Conservation (phyloP, 2,329 filamentous ascomycete species). For the Lachnellula subtilissima region DNA sequence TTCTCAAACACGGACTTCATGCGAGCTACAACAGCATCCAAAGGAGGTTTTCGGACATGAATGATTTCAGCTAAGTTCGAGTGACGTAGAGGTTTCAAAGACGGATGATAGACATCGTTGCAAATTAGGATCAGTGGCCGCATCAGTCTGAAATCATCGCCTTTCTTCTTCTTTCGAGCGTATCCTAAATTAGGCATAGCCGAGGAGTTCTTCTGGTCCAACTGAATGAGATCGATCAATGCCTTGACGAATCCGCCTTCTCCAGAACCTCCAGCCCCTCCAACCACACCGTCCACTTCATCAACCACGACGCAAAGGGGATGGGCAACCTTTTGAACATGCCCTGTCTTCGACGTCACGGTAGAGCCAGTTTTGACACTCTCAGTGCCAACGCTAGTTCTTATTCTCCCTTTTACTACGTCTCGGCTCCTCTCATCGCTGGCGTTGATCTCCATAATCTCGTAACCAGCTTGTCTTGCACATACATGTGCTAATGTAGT, state of each 20-base stretch:
- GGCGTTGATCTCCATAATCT: conserved; percentile 95
- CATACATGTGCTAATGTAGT: conserved; percentile 96
- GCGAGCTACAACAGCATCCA: conserved; percentile 79
- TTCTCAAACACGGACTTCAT: conserved; percentile 81
- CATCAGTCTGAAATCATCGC: conserved; percentile 81
- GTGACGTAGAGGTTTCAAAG: conserved; percentile 79
- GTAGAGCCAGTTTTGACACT: conserved; percentile 71
- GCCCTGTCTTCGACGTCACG: conserved; percentile 48
- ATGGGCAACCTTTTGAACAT: conserved; percentile 65
- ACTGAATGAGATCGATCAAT: conserved; percentile 79
- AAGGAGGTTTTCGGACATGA: conserved; percentile 80
- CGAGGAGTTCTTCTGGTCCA: conserved; percentile 74
- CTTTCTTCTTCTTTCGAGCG: conserved; percentile 55
- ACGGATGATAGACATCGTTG: conserved; percentile 93
- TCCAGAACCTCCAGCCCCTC: conserved; percentile 69
- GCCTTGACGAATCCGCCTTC: conserved; percentile 96
- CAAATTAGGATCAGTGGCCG: conserved; percentile 90
- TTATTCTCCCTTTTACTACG: conserved; percentile 86
- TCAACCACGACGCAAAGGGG: conserved; percentile 94
- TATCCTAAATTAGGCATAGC: conserved; percentile 32
- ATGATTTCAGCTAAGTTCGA: conserved; percentile 83
- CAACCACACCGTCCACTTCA: conserved; percentile 91
- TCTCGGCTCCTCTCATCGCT: conserved; percentile 89
- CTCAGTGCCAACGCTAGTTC: conserved; percentile 88
- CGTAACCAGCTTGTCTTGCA: conserved; percentile 90